Base-by-base conservation (phyloP, 2,329 filamentous ascomycete species). In the Phialocephala subalpina region DNA sequence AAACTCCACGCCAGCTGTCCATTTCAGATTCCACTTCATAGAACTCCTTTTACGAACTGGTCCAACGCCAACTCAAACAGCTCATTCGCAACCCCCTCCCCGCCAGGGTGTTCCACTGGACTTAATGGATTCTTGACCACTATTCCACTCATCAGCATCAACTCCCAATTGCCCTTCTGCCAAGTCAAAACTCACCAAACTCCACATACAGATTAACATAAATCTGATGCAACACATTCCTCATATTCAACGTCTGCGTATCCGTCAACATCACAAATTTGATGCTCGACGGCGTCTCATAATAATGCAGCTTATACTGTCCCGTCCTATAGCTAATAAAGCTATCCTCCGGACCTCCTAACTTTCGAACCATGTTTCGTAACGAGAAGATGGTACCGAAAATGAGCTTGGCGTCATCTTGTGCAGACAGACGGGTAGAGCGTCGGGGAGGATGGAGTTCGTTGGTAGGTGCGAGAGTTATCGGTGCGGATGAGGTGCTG, bases 161-260 rank as follows among this genome's bases (percentile, higher is more conserved):
- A 40, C 20, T 6, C 20, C 40, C 8, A 29, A 27, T 36, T 33
- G 29, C 25, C 38, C 22, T 16, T 25, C 20, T 25, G n/a, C 47
- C 58, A 11, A 49, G 20, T 8, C 16, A 29, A 22, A 18, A 81
- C 84, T 66, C 79, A 93, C 92, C 91, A 75, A 96, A 99, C 82
- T 99, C 96, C 20, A 99, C 95, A 82, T 96, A 99, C 27, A 98
- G 87, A 78, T 97, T 98, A 65, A 97, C 97, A 79, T 97, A 99
- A 69, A 99, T 97, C 84, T 99, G 96, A 78, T 99, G 94, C 75
- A 99, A 81, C 25, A 97, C 95, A 73, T 97, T 93, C 53, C 94
- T 88, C 88, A 99, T 95, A 80, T 94, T 97, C 72, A 92, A 87
- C 65, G 93, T 92, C 72, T 89, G 91, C 42, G 92, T 92, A 80